Evolutionary conservation across 2,329 filamentous ascomycete genomes (phyloP).

Genomic region (Knufia petricola): DNA sequence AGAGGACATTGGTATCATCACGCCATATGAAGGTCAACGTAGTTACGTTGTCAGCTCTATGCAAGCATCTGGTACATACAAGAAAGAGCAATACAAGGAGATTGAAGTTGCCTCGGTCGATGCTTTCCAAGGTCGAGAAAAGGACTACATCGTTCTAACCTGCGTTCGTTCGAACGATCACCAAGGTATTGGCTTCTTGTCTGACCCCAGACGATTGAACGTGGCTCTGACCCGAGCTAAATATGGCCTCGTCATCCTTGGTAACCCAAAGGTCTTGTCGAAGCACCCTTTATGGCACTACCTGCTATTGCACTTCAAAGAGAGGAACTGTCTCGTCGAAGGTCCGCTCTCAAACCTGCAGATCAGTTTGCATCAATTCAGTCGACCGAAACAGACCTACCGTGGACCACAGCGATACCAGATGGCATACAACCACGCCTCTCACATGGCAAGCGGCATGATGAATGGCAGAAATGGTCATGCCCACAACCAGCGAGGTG

Average conservation of each 20-base stretch:
- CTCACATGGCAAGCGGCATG: constrained; percentile 47
- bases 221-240: constrained; percentile 95
- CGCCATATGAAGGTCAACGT: constrained; percentile 94
- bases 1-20: constrained; percentile 90
- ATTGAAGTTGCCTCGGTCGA: constrained; percentile 97
- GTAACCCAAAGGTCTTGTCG: constrained; percentile 92
- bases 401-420: constrained; percentile 81
- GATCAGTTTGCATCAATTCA: constrained; percentile 88
- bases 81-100: constrained; percentile 97
- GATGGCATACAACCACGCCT: constrained; percentile 62
- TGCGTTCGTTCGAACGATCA: constrained; percentile 98
- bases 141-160: constrained; percentile 96
- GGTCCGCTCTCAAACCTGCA: constrained; percentile 94
- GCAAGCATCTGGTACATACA: constrained; percentile 94
- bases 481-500: constrained; percentile 51
- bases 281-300: constrained; percentile 99
- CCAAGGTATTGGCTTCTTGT: constrained; percentile 97
- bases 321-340: constrained; percentile 89
- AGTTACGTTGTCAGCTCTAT: constrained; percentile 99
- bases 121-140: constrained; percentile 97
- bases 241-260: constrained; percentile 90
- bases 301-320: constrained; percentile 90
- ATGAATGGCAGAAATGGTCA: constrained; percentile 40
- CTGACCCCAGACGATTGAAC: constrained; percentile 91
- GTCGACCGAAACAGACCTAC: constrained; percentile 83